These are phyloP conservation scores for Fusarium foetens DNA, from an alignment of 2,329 filamentous ascomycete genomes.

Conservation along the genomic window DNA sequence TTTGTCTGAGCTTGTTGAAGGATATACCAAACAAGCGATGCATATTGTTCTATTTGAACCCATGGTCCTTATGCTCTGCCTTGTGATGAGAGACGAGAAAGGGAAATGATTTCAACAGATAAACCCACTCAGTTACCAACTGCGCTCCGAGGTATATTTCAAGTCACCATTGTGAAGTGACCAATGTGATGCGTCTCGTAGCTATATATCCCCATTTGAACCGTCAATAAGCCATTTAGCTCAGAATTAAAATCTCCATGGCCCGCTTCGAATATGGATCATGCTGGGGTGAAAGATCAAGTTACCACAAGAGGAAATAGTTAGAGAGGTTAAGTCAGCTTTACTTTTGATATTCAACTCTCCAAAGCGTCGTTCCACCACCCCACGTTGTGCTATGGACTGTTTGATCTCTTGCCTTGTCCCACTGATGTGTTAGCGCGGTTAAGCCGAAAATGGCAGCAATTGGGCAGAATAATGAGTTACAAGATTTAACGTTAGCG, in stretches of 20 bases:
- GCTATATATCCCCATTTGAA: not conserved
- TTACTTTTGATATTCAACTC: not conserved
- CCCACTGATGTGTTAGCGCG: constrained; percentile 13
- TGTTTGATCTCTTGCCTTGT: constrained; percentile 8
- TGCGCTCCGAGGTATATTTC: not conserved
- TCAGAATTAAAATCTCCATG: not conserved
- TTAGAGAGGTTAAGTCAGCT: constrained; percentile 22
- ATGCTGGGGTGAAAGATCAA: not conserved
- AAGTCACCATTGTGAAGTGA: not conserved
- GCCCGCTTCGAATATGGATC: not conserved
- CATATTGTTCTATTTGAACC: not conserved
- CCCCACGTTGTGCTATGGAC: constrained; percentile 14
- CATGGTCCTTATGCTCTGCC: not conserved
- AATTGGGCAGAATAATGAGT: constrained; percentile 18
- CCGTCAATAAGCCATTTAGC: not conserved
- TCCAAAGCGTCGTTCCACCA: constrained; percentile 12
- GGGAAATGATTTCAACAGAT: not conserved
- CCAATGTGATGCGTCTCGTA: not conserved
- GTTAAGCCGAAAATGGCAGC: constrained; percentile 23
- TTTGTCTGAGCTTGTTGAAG: constrained; percentile 28
- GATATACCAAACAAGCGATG: constrained; percentile 17
- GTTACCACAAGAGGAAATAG: constrained; percentile 35
- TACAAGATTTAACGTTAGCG: constrained; percentile 1
- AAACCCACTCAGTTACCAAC: not conserved
- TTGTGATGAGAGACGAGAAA: not conserved